These are phyloP conservation scores for Passalora sequoiae DNA, from an alignment of 2,329 filamentous ascomycete species.

Conservation along the genomic window DNA sequence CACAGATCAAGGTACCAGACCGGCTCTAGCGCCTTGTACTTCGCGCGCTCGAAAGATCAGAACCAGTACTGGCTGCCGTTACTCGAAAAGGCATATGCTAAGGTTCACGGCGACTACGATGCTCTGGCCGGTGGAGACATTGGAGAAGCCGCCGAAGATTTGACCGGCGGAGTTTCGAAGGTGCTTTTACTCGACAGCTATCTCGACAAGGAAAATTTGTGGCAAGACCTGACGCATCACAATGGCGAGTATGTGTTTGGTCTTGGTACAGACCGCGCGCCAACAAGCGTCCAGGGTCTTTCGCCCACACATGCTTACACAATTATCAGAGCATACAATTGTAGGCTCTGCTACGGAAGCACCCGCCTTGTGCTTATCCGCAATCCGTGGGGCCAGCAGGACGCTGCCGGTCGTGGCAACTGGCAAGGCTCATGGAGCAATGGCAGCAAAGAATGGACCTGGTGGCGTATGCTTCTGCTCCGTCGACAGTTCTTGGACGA, in stretches of 20 bases:
- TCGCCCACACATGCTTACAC: constrained; percentile 5
- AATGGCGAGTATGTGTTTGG: not conserved
- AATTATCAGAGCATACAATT: constrained; percentile 5
- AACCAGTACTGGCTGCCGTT: constrained; percentile 78
- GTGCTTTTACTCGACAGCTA: constrained; percentile 15
- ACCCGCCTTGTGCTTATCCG: constrained; percentile 34
- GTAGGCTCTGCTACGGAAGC: not conserved
- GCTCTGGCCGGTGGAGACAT: constrained; percentile 69
- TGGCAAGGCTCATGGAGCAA: constrained; percentile 73
- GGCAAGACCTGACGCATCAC: not conserved
- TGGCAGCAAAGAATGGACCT: constrained; percentile 75
- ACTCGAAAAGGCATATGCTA: constrained; percentile 75
- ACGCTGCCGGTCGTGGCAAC: constrained; percentile 39
- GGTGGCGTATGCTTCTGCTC: constrained; percentile 56
- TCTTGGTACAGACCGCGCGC: not conserved
- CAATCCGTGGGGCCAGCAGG: constrained; percentile 70
- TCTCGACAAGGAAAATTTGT: constrained; percentile 14
- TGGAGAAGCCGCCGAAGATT: constrained; percentile 55
- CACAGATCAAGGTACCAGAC: constrained; percentile 66
- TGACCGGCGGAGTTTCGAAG: constrained; percentile 39
- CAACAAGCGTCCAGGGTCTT: not conserved
- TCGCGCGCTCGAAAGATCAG: constrained; percentile 65
- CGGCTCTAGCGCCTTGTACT: constrained; percentile 68
- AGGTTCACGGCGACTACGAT: constrained; percentile 71
- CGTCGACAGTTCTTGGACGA: constrained; percentile 53